phyloP scores from a whole-genome alignment of 2,329 filamentous ascomycete genomes.

The Madurella fahalii region DNA sequence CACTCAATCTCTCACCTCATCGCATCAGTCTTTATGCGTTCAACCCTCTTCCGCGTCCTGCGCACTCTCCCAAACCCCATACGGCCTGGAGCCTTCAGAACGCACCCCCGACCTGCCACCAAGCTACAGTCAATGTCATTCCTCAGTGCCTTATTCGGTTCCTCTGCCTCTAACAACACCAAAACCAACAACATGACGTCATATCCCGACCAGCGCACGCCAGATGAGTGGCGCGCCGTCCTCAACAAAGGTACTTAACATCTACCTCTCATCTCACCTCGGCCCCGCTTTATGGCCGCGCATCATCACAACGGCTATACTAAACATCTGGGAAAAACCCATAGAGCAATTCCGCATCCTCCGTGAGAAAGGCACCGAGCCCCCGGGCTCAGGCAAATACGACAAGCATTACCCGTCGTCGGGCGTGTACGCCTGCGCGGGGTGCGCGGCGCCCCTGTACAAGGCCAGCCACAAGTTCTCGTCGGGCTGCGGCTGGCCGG shows the following conservation, averaged over 20 bases:
- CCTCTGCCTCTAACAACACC: conserved; percentile 51
- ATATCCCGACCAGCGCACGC: conserved; percentile 74
- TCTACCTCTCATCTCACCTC: background rate
- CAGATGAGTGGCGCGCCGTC: conserved; percentile 86
- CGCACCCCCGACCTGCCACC: conserved; percentile 22
- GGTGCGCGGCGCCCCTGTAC: conserved; percentile 84
- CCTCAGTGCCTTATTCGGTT: conserved; percentile 68
- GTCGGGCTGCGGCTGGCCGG: conserved; percentile 95
- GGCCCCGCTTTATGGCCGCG: background rate
- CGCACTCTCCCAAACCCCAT: conserved; percentile 46
- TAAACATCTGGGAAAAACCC: background rate
- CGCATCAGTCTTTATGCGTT: conserved; percentile 41
- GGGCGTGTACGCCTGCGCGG: conserved; percentile 85
- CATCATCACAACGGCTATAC: conserved; percentile 7
- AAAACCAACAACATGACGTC: conserved; percentile 45
- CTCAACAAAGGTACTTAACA: conserved; percentile 52
- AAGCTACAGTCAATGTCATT: conserved; percentile 67
- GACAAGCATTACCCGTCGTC: conserved; percentile 75
- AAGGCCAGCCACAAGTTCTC: conserved; percentile 93
- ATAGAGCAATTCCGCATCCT: conserved; percentile 93
- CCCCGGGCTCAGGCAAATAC: conserved; percentile 73
- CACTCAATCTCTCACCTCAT: background rate
- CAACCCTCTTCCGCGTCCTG: conserved; percentile 43
- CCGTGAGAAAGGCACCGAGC: conserved; percentile 86
- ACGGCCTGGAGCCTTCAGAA: conserved; percentile 29